Conservation (phyloP, 2,329 filamentous ascomycete genomes). For the Phialophora verrucosa region DNA sequence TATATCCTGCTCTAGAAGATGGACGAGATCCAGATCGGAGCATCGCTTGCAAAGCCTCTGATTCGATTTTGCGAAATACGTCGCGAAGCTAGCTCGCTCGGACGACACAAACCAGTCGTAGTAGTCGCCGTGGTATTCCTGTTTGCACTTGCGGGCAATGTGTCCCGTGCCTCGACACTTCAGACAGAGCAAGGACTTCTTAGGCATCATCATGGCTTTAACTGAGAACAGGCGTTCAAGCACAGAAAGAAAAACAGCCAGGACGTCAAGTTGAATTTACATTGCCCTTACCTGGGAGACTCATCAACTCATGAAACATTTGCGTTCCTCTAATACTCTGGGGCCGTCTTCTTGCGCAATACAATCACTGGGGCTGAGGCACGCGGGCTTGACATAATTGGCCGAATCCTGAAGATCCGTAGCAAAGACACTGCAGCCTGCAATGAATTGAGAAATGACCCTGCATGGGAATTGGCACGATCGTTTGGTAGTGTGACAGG, state of each 20-base stretch:
- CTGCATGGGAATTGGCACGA: neutral
- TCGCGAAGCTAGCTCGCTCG: neutral
- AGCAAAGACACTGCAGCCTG: too few relatives aligned
- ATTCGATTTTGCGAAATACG: neutral
- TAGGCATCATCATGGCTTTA: neutral
- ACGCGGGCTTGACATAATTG: too few relatives aligned
- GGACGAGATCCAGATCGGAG: neutral
- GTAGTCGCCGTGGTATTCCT: neutral
- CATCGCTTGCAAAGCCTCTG: neutral
- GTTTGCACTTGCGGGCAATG: neutral
- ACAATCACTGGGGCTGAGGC: too few relatives aligned
- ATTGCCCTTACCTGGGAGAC: too few relatives aligned
- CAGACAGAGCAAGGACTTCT: neutral
- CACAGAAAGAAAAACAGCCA: neutral
- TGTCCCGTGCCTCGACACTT: neutral
- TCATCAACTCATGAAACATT: too few relatives aligned
- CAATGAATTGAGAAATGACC: too few relatives aligned
- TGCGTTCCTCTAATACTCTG: too few relatives aligned
- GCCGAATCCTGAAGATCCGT: too few relatives aligned
- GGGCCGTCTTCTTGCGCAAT: too few relatives aligned
- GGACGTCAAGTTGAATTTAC: neutral
- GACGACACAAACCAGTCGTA: conserved; percentile 1
- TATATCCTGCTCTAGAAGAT: neutral
- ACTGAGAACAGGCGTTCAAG: neutral
- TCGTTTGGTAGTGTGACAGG: neutral